Conservation (phyloP, 2,329 filamentous ascomycete species). For the Verticillium zaregamsianum region DNA sequence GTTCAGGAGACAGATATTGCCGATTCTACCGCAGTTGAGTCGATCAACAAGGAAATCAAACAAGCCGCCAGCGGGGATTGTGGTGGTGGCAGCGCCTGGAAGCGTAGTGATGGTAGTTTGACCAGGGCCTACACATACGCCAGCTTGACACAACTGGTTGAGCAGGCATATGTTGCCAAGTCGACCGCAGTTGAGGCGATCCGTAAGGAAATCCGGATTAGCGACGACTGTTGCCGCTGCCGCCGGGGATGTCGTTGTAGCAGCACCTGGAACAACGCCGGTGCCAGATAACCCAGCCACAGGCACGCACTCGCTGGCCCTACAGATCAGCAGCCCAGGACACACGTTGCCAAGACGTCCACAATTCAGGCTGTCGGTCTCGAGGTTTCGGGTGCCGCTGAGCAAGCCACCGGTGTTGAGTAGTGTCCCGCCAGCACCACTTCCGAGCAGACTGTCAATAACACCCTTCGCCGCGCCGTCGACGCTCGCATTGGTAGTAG, state of each 20-base stretch:
- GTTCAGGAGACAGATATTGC: neutral
- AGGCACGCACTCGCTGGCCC: neutral
- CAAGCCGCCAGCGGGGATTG: neutral
- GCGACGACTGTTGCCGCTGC: neutral
- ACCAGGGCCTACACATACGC: neutral
- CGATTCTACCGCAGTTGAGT: neutral
- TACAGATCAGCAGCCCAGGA: neutral
- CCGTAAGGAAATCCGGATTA: neutral
- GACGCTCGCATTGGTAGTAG: neutral
- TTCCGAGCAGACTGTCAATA: neutral
- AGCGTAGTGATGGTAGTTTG: neutral
- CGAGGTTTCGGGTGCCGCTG: neutral
- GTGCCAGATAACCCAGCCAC: neutral
- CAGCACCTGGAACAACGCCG: neutral
- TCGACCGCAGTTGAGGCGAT: neutral
- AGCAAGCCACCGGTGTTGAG: constrained; percentile 1
- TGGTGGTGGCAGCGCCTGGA: neutral
- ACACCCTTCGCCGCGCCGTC: neutral
- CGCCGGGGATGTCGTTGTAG: neutral
- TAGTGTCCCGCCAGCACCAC: neutral
- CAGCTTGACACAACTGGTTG: neutral
- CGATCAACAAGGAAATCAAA: neutral
- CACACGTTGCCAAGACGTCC: neutral
- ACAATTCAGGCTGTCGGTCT: constrained; percentile 1
- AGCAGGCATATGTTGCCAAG: neutral